phyloP scores from a whole-genome alignment of 148 eudicot species.

The Camellia sinensis region DNA sequence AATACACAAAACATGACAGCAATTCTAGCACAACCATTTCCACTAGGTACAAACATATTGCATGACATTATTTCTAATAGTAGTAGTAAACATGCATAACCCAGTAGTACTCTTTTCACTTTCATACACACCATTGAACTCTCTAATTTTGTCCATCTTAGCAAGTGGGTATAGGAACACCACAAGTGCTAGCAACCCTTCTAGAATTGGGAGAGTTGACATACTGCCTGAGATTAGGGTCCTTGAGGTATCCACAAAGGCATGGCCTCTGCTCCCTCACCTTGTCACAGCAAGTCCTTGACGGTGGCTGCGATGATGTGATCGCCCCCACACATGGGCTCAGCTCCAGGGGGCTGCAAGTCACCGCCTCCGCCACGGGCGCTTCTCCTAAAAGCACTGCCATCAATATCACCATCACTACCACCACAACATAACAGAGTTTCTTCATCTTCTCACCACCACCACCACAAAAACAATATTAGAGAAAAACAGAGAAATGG shows the following conservation, averaged over 20 bases:
- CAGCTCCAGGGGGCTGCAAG: slow-evolving; percentile 25
- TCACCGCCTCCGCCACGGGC: slow-evolving; percentile 21
- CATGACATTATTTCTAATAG: too few species aligned
- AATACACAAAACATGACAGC: too few species aligned
- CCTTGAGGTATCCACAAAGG: slow-evolving; percentile 32
- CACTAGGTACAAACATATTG: too few species aligned
- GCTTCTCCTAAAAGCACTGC: slow-evolving; percentile 7
- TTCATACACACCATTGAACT: too few species aligned
- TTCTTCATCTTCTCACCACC: slow-evolving; percentile 1
- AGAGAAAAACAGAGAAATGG: too few species aligned
- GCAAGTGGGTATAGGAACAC: slow-evolving; percentile 14
- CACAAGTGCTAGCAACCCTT: slow-evolving; percentile 19
- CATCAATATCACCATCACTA: not conserved
- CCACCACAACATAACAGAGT: not conserved
- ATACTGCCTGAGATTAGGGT: slow-evolving; percentile 29
- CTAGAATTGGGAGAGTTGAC: slow-evolving; percentile 32
- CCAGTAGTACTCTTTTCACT: too few species aligned
- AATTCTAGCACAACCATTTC: too few species aligned
- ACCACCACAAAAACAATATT: too few species aligned
- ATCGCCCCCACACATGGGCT: slow-evolving; percentile 33
- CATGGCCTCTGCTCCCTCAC: slow-evolving; percentile 37
- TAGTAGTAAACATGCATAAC: too few species aligned
- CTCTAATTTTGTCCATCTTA: not conserved
- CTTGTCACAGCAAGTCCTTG: slow-evolving; percentile 31
- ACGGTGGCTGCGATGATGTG: slow-evolving; percentile 21